phyloP scores from a whole-genome alignment of 2,329 filamentous ascomycete species.

The Ophiocordyceps australis region DNA sequence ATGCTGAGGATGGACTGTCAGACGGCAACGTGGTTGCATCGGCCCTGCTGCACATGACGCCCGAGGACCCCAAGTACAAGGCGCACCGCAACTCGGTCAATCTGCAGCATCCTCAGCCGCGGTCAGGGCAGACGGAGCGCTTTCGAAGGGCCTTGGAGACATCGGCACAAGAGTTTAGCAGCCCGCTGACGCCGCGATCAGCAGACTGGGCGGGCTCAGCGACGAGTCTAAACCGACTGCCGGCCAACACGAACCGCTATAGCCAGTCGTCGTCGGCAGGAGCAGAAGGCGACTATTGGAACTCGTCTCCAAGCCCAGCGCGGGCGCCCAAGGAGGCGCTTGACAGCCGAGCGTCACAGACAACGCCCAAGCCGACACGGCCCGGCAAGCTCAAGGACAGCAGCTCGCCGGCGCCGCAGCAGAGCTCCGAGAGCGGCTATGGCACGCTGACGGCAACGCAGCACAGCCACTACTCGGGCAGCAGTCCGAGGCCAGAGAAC shows the following conservation, averaged over 20 bases:
- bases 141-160: constrained; percentile 59
- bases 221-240: constrained; percentile 36
- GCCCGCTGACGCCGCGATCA: constrained; percentile 39
- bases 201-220: constrained; percentile 44
- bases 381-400: constrained; percentile 32
- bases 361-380: constrained; percentile 26
- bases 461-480: constrained; percentile 32
- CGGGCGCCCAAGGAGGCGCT: constrained; percentile 46
- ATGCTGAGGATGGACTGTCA: constrained; percentile 43
- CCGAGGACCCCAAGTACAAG: constrained; percentile 62
- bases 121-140: constrained; percentile 53
- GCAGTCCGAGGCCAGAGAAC: constrained; percentile 38
- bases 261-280: constrained; percentile 18
- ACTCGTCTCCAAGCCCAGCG: constrained; percentile 29
- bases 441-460: constrained; percentile 26
- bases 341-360: constrained; percentile 19
- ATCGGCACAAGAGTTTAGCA: constrained; percentile 50
- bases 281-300: constrained; percentile 23
- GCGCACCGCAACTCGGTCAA: constrained; percentile 68
- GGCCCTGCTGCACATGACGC: constrained; percentile 33
- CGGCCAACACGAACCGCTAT: constrained; percentile 26
- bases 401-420: constrained; percentile 38
- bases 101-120: constrained; percentile 62
- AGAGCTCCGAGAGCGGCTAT: constrained; percentile 35
- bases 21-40: constrained; percentile 27